Evolutionary conservation across 73 alveolate genomes (phyloP).

Genomic region (Tetrahymena borealis): DNA sequence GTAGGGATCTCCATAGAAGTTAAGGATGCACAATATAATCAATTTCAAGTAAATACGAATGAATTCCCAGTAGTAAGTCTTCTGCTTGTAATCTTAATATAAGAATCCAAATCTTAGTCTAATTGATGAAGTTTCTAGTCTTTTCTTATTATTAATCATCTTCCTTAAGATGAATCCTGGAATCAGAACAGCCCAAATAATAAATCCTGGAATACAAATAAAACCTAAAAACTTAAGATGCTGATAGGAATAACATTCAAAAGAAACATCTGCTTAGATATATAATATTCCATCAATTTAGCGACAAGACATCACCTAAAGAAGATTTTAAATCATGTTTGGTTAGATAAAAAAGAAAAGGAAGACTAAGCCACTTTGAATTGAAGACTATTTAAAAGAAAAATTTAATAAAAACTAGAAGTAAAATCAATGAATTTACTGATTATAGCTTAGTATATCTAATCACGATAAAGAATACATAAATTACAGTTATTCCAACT

Average conservation of each 20-base stretch:
- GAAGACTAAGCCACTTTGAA: conserved; percentile 5
- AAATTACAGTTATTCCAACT: not conserved
- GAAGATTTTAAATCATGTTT: not conserved
- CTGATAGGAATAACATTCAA: not conserved
- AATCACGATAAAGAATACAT: not conserved
- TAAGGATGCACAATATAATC: not conserved
- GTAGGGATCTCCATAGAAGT: not conserved
- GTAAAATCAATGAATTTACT: not conserved
- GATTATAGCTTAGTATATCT: not conserved
- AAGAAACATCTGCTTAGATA: conserved; percentile 21
- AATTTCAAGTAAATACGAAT: not conserved
- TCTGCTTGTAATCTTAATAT: not conserved
- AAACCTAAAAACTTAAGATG: conserved; percentile 12
- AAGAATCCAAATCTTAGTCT: not conserved
- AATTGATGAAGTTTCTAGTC: not conserved
- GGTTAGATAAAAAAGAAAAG: conserved; percentile 13
- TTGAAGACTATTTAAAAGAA: not conserved
- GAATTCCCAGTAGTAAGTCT: not conserved
- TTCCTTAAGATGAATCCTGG: conserved; percentile 3
- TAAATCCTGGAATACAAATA: conserved; percentile 9
- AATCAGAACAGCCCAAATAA: not conserved
- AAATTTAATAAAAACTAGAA: not conserved
- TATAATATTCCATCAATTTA: not conserved
- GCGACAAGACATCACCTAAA: conserved; percentile 9
- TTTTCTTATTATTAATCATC: not conserved